Percentiles rank a stretch among this genome's conserved stretches.
These are phyloP conservation scores for Knufia fluminis DNA, from an alignment of 2,329 filamentous ascomycete species.

Conservation along the genomic window DNA sequence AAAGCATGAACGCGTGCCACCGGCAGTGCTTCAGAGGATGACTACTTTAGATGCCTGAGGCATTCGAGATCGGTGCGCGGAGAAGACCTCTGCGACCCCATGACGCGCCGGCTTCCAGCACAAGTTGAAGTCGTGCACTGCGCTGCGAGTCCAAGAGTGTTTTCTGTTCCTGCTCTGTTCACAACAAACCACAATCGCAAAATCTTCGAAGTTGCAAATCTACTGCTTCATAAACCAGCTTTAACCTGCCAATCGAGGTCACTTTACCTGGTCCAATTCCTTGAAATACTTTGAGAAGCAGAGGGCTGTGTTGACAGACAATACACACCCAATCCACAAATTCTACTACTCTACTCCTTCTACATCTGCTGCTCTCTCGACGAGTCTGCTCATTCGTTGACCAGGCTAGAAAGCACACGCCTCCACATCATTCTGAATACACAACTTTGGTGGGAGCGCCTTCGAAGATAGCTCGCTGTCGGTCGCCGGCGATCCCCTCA, in stretches of 20 bases:
- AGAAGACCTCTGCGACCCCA: not conserved
- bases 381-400: not conserved
- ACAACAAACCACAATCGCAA: not conserved
- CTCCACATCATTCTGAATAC: no score
- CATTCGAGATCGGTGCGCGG: not conserved
- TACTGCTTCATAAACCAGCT: not conserved
- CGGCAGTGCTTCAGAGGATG: no score
- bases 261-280: no score
- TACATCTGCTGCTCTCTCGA: not conserved
- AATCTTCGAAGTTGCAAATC: not conserved
- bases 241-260: no score
- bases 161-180: not conserved
- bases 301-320: no score
- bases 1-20: no score
- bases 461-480: not conserved
- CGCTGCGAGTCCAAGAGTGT: not conserved
- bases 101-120: not conserved
- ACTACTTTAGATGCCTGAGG: not conserved
- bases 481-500: not conserved
- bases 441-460: no score
- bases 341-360: not conserved
- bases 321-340: no score
- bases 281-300: no score
- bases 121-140: not conserved
- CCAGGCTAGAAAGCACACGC: no score